A percentile compares a stretch with the other conserved stretches of the same genome.
Conservation (phyloP, 83 land plant genomes). For the Larix sibirica region DNA sequence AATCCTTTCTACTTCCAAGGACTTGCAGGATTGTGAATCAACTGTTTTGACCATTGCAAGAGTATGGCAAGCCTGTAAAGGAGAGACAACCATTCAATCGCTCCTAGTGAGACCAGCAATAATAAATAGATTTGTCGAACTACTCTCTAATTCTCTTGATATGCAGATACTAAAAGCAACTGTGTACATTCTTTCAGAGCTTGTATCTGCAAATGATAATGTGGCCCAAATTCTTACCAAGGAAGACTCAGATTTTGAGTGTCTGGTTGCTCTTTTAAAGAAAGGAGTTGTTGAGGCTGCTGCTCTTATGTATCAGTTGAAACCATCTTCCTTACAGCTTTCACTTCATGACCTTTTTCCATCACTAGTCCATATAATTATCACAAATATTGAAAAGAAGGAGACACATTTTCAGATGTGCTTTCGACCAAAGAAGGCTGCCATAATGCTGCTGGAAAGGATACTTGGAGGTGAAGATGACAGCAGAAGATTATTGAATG, state of each 20-base stretch:
- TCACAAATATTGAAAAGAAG: conserved; percentile 19
- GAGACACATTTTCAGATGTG: conserved; percentile 19
- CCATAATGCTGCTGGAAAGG: conserved; percentile 41
- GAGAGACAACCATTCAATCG: conserved; percentile 32
- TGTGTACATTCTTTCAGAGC: conserved; percentile 47
- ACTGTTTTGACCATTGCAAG: conserved; percentile 38
- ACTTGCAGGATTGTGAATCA: conserved; percentile 63
- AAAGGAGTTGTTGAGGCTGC: conserved; percentile 42
- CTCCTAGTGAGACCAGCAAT: conserved; percentile 33
- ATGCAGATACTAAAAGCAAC: conserved; percentile 46
- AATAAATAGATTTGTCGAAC: conserved; percentile 49
- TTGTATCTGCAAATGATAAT: conserved; percentile 36
- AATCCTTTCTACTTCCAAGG: conserved; percentile 45
- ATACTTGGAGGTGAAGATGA: conserved; percentile 46
- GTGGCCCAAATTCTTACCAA: conserved; percentile 28
- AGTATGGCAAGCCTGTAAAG: conserved; percentile 49
- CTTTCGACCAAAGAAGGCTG: conserved; percentile 51
- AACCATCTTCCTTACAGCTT: conserved; percentile 40
- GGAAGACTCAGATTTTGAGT: conserved; percentile 41
- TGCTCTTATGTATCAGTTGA: conserved; percentile 43
- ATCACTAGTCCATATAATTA: conserved; percentile 36
- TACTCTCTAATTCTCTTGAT: conserved; percentile 44
- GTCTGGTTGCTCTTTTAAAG: conserved; percentile 34
- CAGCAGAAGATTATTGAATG: conserved; percentile 27
- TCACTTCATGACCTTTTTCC: conserved; percentile 38